Conservation (phyloP, 2,329 filamentous ascomycete species). For the Neofusicoccum umdonicola region DNA sequence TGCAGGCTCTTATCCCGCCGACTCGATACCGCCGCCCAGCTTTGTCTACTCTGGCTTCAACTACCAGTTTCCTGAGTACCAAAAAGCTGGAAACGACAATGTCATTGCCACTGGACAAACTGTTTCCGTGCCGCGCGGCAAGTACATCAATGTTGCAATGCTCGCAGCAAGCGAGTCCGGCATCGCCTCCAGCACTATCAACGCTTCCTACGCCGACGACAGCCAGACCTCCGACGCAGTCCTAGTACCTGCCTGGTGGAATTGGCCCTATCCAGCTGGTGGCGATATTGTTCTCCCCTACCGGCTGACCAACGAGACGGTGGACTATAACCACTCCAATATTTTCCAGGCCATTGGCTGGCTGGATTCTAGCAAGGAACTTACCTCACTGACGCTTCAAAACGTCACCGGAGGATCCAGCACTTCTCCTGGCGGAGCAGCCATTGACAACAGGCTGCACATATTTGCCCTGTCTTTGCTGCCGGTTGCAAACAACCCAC, state of each 20-base stretch:
- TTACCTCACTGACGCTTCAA: conserved; percentile 36
- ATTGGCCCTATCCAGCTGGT: conserved; percentile 42
- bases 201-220: conserved; percentile 38
- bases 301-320: conserved; percentile 34
- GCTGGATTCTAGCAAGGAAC: conserved; percentile 40
- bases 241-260: conserved; percentile 39
- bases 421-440: conserved; percentile 31
- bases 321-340: conserved; percentile 40
- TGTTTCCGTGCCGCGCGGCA: conserved; percentile 29
- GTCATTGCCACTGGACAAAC: conserved; percentile 37
- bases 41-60: conserved; percentile 39
- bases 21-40: conserved; percentile 33
- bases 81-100: conserved; percentile 34
- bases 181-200: conserved; percentile 38
- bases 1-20: conserved; percentile 33
- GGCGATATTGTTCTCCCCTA: conserved; percentile 42
- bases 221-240: conserved; percentile 33
- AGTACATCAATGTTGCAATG: conserved; percentile 41
- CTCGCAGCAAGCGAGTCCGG: conserved; percentile 41
- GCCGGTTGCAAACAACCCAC: conserved; percentile 22
- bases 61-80: conserved; percentile 39
- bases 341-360: conserved; percentile 42
- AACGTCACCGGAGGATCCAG: conserved; percentile 35
- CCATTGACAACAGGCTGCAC: conserved; percentile 37
- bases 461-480: conserved; percentile 39